phyloP scores from a whole-genome alignment of 2,329 filamentous ascomycete species.

The Diplodia intermedia region DNA sequence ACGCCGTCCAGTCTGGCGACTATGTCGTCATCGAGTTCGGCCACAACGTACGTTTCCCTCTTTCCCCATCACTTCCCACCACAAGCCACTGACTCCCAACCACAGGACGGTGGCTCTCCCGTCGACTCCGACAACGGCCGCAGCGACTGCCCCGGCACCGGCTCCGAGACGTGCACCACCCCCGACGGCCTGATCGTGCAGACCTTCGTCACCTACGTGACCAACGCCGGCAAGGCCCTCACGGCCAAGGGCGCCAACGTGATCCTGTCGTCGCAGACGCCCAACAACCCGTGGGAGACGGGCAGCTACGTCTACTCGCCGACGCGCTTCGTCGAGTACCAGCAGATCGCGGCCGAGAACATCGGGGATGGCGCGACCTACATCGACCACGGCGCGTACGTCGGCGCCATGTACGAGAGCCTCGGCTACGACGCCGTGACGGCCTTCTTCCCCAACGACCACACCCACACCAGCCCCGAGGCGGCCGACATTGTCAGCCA shows the following conservation, averaged over 20 bases:
- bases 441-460: slow-evolving; percentile 63
- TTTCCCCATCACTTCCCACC: slow-evolving; percentile 48
- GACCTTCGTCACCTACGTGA: slow-evolving; percentile 66
- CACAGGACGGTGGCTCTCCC: slow-evolving; percentile 58
- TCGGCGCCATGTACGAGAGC: slow-evolving; percentile 49
- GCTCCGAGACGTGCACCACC: slow-evolving; percentile 58
- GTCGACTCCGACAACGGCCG: slow-evolving; percentile 63
- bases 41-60: slow-evolving; percentile 57
- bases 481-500: slow-evolving; percentile 63
- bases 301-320: slow-evolving; percentile 57
- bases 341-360: slow-evolving; percentile 27
- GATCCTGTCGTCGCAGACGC: slow-evolving; percentile 63
- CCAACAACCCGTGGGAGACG: slow-evolving; percentile 66
- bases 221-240: slow-evolving; percentile 61
- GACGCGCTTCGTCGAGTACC: slow-evolving; percentile 58
- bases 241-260: slow-evolving; percentile 63
- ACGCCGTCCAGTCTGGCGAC: slow-evolving; percentile 61
- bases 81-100: slow-evolving; percentile 6
- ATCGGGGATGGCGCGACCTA: slow-evolving; percentile 44
- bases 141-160: slow-evolving; percentile 62
- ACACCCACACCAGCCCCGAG: slow-evolving; percentile 66
- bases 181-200: slow-evolving; percentile 60
- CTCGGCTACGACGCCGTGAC: slow-evolving; percentile 37
- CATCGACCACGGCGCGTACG: slow-evolving; percentile 64
- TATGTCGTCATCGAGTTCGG: slow-evolving; percentile 73